These are phyloP conservation scores for Aspergillus latus DNA, from an alignment of 2,329 filamentous ascomycete species.

Conservation along the genomic window DNA sequence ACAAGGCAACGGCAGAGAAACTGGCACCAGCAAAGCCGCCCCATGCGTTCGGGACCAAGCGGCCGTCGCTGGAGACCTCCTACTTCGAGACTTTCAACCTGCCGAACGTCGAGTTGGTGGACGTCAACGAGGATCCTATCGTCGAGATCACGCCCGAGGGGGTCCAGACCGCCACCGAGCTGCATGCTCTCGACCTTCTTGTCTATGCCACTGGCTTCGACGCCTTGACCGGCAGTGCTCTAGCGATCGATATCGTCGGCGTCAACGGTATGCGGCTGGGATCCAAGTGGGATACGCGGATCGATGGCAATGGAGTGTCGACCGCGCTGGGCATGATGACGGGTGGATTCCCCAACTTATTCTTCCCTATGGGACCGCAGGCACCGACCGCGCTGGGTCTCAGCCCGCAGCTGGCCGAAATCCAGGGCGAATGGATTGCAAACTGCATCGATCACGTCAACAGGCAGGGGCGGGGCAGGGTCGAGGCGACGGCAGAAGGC, in stretches of 20 bases:
- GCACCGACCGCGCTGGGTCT: slow-evolving; percentile 58
- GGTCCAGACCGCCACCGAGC: neutral
- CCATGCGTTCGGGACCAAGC: neutral
- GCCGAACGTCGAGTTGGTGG: neutral
- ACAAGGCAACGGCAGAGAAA: neutral
- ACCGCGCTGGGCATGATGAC: slow-evolving; percentile 44
- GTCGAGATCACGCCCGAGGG: neutral
- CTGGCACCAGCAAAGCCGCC: neutral
- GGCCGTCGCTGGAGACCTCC: neutral
- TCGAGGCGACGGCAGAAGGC: slow-evolving; percentile 52
- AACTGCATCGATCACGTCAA: slow-evolving; percentile 53
- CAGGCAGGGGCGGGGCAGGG: slow-evolving; percentile 48
- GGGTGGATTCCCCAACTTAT: slow-evolving; percentile 50
- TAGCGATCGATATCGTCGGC: neutral
- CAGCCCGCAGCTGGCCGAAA: slow-evolving; percentile 53
- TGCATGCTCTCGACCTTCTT: neutral
- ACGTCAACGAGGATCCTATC: slow-evolving; percentile 2
- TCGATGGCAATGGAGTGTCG: slow-evolving; percentile 24
- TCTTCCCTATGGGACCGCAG: slow-evolving; percentile 57
- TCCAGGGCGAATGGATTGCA: slow-evolving; percentile 58
- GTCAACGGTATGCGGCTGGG: slow-evolving; percentile 27
- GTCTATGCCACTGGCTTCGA: slow-evolving; percentile 2
- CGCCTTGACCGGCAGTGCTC: neutral
- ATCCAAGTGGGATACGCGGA: slow-evolving; percentile 32
- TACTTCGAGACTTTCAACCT: slow-evolving; percentile 3